Conservation (phyloP, 352 stramenopile species). For the Phytophthora rubi region DNA sequence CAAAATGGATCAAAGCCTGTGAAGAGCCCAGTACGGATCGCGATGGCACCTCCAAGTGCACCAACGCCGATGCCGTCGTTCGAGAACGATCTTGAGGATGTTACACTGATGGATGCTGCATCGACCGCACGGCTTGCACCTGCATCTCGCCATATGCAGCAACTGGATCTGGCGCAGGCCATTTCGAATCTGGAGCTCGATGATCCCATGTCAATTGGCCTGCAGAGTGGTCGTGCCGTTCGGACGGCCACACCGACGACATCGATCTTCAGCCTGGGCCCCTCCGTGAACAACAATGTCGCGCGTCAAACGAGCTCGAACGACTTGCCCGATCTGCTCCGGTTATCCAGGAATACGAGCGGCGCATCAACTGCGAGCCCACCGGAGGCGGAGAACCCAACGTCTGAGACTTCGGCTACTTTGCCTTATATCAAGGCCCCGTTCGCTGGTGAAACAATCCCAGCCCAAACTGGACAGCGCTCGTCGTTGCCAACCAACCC, state of each 20-base stretch:
- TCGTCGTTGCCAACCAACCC: constrained; percentile 44
- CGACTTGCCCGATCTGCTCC: constrained; percentile 38
- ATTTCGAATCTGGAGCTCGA: constrained; percentile 80
- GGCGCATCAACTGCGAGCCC: constrained; percentile 21
- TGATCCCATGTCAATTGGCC: constrained; percentile 69
- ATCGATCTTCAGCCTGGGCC: constrained; percentile 71
- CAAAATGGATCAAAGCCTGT: constrained; percentile 17
- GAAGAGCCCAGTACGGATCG: constrained; percentile 15
- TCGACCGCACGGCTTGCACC: constrained; percentile 45
- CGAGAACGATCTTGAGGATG: constrained; percentile 34
- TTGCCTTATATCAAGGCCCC: constrained; percentile 38
- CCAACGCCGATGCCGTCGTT: constrained; percentile 37
- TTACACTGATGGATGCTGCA: constrained; percentile 26
- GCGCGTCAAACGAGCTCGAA: constrained; percentile 29
- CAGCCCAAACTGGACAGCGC: constrained; percentile 20
- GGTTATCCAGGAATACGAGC: constrained; percentile 35
- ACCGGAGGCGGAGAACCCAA: constrained; percentile 8
- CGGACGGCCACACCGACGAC: constrained; percentile 55
- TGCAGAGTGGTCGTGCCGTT: constrained; percentile 40
- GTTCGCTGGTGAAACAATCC: constrained; percentile 7
- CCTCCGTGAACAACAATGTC: constrained; percentile 38
- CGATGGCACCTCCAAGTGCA: constrained; percentile 16
- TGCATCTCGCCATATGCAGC: constrained; percentile 74
- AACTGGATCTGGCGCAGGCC: constrained; percentile 68
- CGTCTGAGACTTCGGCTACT: constrained; percentile 37